Conservation (phyloP, 2,329 filamentous ascomycete genomes). For the Sporothrix globosa region DNA sequence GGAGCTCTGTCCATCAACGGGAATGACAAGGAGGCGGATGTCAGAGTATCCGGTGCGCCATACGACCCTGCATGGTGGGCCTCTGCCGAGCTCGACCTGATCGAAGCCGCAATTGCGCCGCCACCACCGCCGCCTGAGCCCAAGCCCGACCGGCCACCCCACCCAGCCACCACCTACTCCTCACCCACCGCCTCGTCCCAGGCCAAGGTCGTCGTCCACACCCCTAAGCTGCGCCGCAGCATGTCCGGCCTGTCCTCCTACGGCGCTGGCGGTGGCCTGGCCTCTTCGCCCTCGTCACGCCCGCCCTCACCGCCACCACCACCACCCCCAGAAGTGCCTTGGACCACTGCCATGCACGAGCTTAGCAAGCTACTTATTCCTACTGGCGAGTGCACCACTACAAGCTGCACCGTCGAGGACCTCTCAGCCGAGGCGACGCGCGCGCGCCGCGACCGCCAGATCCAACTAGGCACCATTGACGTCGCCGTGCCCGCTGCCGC, state of each 20-base stretch:
- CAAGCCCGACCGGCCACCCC: slow-evolving; percentile 58
- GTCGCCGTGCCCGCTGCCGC: neutral
- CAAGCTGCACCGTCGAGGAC: slow-evolving; percentile 77
- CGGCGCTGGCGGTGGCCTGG: slow-evolving; percentile 35
- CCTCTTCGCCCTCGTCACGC: slow-evolving; percentile 39
- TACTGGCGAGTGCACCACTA: slow-evolving; percentile 66
- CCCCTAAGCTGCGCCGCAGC: slow-evolving; percentile 66
- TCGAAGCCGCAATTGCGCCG: slow-evolving; percentile 64
- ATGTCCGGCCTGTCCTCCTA: slow-evolving; percentile 57
- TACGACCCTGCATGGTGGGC: slow-evolving; percentile 78
- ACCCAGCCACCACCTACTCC: slow-evolving; percentile 72
- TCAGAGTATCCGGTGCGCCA: slow-evolving; percentile 34
- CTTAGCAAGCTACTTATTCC: slow-evolving; percentile 83
- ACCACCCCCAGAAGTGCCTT: slow-evolving; percentile 79
- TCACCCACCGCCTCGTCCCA: slow-evolving; percentile 87
- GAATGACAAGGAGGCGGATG: neutral
- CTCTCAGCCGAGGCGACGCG: slow-evolving; percentile 70
- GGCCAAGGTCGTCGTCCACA: slow-evolving; percentile 76
- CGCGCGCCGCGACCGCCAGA: slow-evolving; percentile 66
- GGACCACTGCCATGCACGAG: slow-evolving; percentile 82
- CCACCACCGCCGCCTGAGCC: slow-evolving; percentile 50
- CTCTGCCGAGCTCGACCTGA: slow-evolving; percentile 63
- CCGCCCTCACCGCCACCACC: slow-evolving; percentile 58
- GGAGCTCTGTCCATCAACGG: slow-evolving; percentile 11
- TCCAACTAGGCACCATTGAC: slow-evolving; percentile 33